A percentile compares a stretch with the other conserved stretches of the same genome.
Evolutionary conservation across 352 stramenopile genomes (phyloP).

Genomic region (Pythium monospermum): DNA sequence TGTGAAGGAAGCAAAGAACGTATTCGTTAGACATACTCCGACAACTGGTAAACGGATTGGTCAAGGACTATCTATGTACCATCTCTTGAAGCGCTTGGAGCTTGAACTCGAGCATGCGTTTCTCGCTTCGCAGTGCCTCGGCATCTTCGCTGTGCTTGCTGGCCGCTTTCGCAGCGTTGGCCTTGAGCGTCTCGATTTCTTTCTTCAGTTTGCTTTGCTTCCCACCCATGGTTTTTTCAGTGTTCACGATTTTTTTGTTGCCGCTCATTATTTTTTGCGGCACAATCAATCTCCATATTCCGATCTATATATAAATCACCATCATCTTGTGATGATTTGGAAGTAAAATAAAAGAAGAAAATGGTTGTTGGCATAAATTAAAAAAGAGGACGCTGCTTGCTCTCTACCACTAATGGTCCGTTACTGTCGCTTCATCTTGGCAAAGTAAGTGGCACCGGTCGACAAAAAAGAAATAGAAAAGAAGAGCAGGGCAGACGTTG

Average conservation of each 20-base stretch:
- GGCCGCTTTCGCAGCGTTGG: slow-evolving; percentile 22
- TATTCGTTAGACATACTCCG: not conserved
- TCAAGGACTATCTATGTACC: slow-evolving; percentile 16
- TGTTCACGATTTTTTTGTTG: not conserved
- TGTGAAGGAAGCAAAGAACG: slow-evolving; percentile 8
- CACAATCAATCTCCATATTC: no score
- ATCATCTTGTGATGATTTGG: no score
- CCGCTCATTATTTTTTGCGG: no score
- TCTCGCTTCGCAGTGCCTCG: slow-evolving; percentile 35
- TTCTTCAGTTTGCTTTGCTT: slow-evolving; percentile 58
- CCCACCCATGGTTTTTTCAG: slow-evolving; percentile 32
- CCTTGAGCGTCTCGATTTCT: slow-evolving; percentile 44
- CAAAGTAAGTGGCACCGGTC: no score
- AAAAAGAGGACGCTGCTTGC: no score
- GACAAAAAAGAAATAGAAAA: no score
- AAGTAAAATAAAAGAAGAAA: no score
- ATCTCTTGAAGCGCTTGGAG: slow-evolving; percentile 47
- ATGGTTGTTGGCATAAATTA: no score
- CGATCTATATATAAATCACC: no score
- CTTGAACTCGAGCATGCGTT: slow-evolving; percentile 53
- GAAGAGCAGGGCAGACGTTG: no score
- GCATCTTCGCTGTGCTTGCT: slow-evolving; percentile 40
- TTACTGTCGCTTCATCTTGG: no score
- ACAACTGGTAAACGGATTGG: not conserved
- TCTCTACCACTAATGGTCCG: no score